Evolutionary conservation across 495 filamentous ascomycete species (phyloP).

Genomic region (Podospora sp.): DNA sequence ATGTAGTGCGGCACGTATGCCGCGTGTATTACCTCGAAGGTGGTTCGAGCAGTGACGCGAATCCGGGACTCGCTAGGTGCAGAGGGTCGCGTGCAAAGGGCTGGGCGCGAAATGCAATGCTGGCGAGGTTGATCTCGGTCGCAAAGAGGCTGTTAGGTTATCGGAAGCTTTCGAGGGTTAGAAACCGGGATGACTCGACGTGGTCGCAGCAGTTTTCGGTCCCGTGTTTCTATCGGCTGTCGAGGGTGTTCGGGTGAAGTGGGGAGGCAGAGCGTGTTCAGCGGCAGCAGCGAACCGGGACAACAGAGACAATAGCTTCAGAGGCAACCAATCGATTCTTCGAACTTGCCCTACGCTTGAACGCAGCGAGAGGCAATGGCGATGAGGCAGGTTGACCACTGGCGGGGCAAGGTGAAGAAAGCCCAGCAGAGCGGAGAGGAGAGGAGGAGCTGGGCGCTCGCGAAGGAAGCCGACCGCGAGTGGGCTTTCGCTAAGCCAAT

Average conservation of each 20-base stretch:
- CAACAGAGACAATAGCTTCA: background rate
- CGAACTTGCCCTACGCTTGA: background rate
- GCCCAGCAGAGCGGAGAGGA: slow-evolving; percentile 8
- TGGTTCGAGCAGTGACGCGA: background rate
- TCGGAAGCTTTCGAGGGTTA: background rate
- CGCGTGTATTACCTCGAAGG: background rate
- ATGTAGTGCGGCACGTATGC: background rate
- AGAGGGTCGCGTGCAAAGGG: background rate
- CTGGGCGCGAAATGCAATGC: background rate
- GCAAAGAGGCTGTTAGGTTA: background rate
- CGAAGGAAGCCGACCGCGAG: slow-evolving; percentile 17
- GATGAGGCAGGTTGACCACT: background rate
- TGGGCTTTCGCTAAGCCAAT: slow-evolving; percentile 25
- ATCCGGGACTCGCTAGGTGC: background rate
- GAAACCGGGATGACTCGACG: background rate
- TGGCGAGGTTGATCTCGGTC: background rate
- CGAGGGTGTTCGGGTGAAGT: background rate
- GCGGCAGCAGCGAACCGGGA: background rate
- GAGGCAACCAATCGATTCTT: background rate
- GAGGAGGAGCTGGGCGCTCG: background rate
- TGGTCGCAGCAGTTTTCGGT: background rate
- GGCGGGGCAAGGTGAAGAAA: background rate
- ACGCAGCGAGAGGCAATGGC: background rate
- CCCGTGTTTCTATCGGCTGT: background rate
- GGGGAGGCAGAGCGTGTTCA: background rate